Percentiles rank a stretch among this genome's conserved stretches.
Evolutionary conservation across 2,329 filamentous ascomycete species (phyloP).

Genomic region (Sporothrix inflata): DNA sequence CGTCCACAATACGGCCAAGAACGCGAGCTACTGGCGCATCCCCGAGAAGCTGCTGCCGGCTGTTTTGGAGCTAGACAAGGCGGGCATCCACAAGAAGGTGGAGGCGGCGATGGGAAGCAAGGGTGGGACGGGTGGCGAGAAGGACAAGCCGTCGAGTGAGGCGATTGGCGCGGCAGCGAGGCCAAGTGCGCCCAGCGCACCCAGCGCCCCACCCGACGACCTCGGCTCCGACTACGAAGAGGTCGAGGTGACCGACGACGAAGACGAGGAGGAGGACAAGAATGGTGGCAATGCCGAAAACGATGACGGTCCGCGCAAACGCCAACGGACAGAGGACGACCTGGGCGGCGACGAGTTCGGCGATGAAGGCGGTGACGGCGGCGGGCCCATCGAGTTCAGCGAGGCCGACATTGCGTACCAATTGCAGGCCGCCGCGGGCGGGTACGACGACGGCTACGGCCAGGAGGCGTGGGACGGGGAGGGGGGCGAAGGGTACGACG

Average conservation of each 20-base stretch:
- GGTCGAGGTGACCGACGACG: slow-evolving; percentile 66
- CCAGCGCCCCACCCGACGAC: slow-evolving; percentile 39
- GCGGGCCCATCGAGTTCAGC: slow-evolving; percentile 74
- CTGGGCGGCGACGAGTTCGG: slow-evolving; percentile 52
- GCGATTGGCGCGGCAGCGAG: background rate
- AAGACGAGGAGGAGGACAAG: slow-evolving; percentile 53
- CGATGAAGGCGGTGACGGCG: slow-evolving; percentile 34
- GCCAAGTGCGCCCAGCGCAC: background rate
- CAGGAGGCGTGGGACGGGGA: slow-evolving; percentile 41
- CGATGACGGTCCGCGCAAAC: slow-evolving; percentile 47
- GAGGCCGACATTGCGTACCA: slow-evolving; percentile 96
- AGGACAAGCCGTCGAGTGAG: background rate
- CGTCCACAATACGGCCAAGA: slow-evolving; percentile 83
- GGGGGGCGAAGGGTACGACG: slow-evolving; percentile 90
- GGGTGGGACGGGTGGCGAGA: background rate
- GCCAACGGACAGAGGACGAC: slow-evolving; percentile 53
- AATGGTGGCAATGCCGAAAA: slow-evolving; percentile 56
- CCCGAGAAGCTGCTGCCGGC: slow-evolving; percentile 83
- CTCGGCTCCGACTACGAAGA: slow-evolving; percentile 79
- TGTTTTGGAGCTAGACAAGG: slow-evolving; percentile 73
- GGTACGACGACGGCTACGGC: slow-evolving; percentile 66
- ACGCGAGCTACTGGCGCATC: slow-evolving; percentile 93
- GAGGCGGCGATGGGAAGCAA: background rate
- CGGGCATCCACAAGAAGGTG: slow-evolving; percentile 63
- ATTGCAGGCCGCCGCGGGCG: slow-evolving; percentile 65